phyloP scores from a whole-genome alignment of 2,329 filamentous ascomycete species.

The Didymella arachidicola region DNA sequence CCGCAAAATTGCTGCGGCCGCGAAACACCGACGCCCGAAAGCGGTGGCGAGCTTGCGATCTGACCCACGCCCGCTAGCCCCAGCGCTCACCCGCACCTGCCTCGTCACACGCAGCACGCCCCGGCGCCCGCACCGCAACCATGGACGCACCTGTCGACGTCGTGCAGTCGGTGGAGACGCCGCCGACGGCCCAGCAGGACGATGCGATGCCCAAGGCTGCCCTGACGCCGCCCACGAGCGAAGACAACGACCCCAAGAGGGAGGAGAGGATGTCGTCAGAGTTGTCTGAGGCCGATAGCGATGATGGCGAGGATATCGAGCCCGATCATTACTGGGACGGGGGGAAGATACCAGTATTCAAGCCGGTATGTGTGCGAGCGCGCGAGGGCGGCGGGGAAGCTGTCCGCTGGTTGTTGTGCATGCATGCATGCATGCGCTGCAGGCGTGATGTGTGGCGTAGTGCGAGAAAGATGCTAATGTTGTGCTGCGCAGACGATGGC shows the following conservation, averaged over 20 bases:
- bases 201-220: constrained; percentile 49
- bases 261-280: constrained; percentile 57
- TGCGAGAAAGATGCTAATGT: constrained; percentile 27
- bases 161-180: constrained; percentile 47
- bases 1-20: constrained; percentile 34
- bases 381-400: constrained; percentile 6
- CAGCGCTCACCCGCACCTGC: constrained; percentile 32
- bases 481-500: constrained; percentile 71
- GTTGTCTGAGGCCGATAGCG: constrained; percentile 57
- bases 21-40: constrained; percentile 24
- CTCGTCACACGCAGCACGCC: constrained; percentile 28
- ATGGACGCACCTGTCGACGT: constrained; percentile 45
- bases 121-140: constrained; percentile 26
- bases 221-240: constrained; percentile 61
- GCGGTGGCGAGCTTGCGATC: constrained; percentile 41
- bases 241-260: constrained; percentile 57
- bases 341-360: constrained; percentile 89
- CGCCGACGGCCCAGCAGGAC: constrained; percentile 31
- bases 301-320: constrained; percentile 71
- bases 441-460: background rate
- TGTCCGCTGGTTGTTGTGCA: constrained; percentile 3
- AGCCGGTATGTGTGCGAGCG: constrained; percentile 67
- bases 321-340: constrained; percentile 88
- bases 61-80: constrained; percentile 34
- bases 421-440: constrained; percentile 14